Base-by-base conservation (phyloP, 805 yeast species). In the Candida incommunis region DNA sequence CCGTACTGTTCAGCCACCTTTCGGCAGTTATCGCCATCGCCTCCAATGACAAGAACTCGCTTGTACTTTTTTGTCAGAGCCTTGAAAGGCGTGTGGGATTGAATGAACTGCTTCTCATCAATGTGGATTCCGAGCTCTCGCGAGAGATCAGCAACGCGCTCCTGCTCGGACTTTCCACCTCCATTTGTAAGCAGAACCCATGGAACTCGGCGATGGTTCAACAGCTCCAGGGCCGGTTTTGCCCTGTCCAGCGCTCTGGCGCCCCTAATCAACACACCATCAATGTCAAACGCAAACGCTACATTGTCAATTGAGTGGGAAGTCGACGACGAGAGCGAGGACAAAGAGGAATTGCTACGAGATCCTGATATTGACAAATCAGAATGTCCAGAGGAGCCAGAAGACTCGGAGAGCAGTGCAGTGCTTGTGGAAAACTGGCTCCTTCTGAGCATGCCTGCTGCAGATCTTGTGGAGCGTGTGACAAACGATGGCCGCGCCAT, bases 111-210 rank as follows among this genome's bases (percentile, higher is more conserved):
- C 23, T 72, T 63, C n/a, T 81, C 61, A 1, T 57, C 54, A 2
- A 59, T 58, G 18, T 46, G 44, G 22, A 67, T 65, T 4, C 64
- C 69, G 44, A 82, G 60, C 27, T 62, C 61, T 5, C 64, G 54
- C 2, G 76, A 69, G 2, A 84, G 59, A 26, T 69, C 71, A 2
- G 67, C 65, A 2, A 78, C 76, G 40, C 95, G 66, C n/a, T 68
- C 70, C 3, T 55, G 48, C 55, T 87, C 96, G 11, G 73, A 62
- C 25, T 71, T 71, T 2, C 96, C 96, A 4, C 96, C 96, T 18
- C 96, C 96, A 59, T 88, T 87, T 4, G 96, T 87, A 58, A 88
- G 68, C 37, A 88, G 58, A n/a, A 86, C 75, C 64, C 76, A 88
- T 1, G 96, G 95, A 4, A 86, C 66, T 18, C 71, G 68, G 21